Percentiles rank a stretch among this genome's conserved stretches.
Evolutionary conservation across 2,329 filamentous ascomycete species (phyloP).

Genomic region (Aciculosporium take): DNA sequence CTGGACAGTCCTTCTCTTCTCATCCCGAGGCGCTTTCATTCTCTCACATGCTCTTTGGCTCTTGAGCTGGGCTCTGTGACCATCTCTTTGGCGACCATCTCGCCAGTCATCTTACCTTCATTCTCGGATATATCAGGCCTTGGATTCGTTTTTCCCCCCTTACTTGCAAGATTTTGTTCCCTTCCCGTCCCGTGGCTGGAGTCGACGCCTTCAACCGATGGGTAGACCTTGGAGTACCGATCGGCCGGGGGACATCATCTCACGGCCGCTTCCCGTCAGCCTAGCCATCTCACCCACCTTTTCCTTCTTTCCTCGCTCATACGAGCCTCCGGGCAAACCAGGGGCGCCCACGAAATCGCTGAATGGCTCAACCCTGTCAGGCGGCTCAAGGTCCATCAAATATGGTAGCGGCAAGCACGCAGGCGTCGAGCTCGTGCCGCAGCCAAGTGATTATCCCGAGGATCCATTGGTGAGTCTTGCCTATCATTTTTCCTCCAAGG

Average conservation of each 20-base stretch:
- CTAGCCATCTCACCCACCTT: not conserved
- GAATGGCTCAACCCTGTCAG: constrained; percentile 7
- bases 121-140: not conserved
- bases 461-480: constrained; percentile 38
- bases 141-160: not conserved
- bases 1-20: not conserved
- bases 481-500: not conserved
- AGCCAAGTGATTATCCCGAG: constrained; percentile 38
- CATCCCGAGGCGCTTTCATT: not conserved
- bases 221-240: not conserved
- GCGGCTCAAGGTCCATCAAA: constrained; percentile 25
- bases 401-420: constrained; percentile 30
- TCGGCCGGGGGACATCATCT: constrained; percentile 3
- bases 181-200: not conserved
- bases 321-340: not conserved
- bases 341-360: constrained; percentile 3
- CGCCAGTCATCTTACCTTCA: not conserved
- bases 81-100: not conserved
- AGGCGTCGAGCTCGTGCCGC: constrained; percentile 34
- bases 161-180: not conserved
- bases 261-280: constrained; percentile 2
- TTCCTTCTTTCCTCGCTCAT: not conserved
- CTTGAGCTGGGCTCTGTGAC: not conserved
- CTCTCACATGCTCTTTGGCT: no score
- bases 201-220: not conserved